Evolutionary conservation across 352 stramenopile genomes (phyloP), one percentile per base, ranked within the genome.

Genomic region (Phytophthora cactorum): DNA sequence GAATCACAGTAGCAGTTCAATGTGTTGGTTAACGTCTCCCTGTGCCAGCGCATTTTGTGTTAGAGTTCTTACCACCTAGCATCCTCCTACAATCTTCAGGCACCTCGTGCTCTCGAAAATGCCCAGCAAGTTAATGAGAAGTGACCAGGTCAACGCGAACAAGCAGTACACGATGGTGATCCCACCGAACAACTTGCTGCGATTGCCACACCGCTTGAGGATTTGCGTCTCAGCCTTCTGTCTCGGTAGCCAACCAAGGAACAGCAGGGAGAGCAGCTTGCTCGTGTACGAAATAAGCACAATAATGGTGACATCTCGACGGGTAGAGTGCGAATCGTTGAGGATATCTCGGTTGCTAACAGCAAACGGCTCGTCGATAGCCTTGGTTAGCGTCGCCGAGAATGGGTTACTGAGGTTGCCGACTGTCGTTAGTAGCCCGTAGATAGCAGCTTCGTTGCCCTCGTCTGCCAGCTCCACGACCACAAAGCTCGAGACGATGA

Each of bases 401-500:
- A 87, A 81, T 1, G 76, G 79, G n/a, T 61, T 70, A 27, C 59
- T 78, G 2, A 83, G 54, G 50, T 87, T 84, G 2, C 63, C 55
- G 10, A 80, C 64, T 1, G 79, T 85, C 6, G 79, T 79, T 14
- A 84, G 29, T 15, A 87, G 66, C 10, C 71, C 74, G 41, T 79
- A 81, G 43, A 79, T 72, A 2, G 75, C 72, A 27, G 61, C 79
- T 68, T 87, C 79, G 25, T 78, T 79, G 34, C 77, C 76, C n/a
- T 71, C 68, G 7, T 77, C 74, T 11, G 75, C 72, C 41, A 88
- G 38, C 28, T 88, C 79, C 12, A 87, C 79, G 7, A 78, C 70
- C n/a, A 81, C 73, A 29, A 73, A 81, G n/a, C 36, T 81, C 4
- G 69, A 74, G 32, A 81, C 54, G 31, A 86, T 78, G 36, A 82